phyloP scores from a whole-genome alignment of 1,139 yeast species.

The Debaryomycetaceae sp. region DNA sequence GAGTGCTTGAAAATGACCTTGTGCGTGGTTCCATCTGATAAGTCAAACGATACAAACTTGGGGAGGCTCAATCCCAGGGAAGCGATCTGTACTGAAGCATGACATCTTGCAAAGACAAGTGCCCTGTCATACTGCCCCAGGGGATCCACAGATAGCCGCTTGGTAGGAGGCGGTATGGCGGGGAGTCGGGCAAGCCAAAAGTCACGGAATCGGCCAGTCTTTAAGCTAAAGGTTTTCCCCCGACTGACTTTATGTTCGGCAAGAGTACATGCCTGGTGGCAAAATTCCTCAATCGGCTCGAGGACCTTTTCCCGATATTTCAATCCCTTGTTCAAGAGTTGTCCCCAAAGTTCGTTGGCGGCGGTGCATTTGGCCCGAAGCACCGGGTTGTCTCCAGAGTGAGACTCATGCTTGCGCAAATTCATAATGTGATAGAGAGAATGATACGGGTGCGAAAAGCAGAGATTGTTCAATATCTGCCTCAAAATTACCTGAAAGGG shows the following conservation, averaged over 20 bases:
- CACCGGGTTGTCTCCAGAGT: constrained; percentile 17
- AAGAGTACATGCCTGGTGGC: constrained; percentile 38
- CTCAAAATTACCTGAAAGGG: constrained; percentile 49
- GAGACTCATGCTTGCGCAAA: constrained; percentile 33
- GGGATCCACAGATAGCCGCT: constrained; percentile 27
- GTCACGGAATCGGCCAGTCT: constrained; percentile 28
- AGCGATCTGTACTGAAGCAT: constrained; percentile 45
- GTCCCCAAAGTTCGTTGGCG: constrained; percentile 37
- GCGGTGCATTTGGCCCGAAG: constrained; percentile 39
- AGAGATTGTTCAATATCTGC: constrained; percentile 37
- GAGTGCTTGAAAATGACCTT: constrained; percentile 70
- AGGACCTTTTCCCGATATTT: constrained; percentile 14
- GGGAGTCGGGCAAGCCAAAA: constrained; percentile 51
- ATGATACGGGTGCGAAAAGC: constrained; percentile 67
- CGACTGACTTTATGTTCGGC: constrained; percentile 37
- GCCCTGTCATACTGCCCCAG: constrained; percentile 36
- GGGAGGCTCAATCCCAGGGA: constrained; percentile 81
- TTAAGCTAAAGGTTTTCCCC: constrained; percentile 24
- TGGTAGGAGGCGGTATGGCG: constrained; percentile 62
- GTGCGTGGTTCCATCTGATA: constrained; percentile 48
- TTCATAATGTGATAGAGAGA: constrained; percentile 59
- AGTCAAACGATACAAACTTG: constrained; percentile 48
- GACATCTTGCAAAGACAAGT: constrained; percentile 38
- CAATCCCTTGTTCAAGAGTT: constrained; percentile 10
- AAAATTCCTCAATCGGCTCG: constrained; percentile 34